Evolutionary conservation across 1,284 basidiomycete species (phyloP).

Genomic region (Ceratobasidium sp.): DNA sequence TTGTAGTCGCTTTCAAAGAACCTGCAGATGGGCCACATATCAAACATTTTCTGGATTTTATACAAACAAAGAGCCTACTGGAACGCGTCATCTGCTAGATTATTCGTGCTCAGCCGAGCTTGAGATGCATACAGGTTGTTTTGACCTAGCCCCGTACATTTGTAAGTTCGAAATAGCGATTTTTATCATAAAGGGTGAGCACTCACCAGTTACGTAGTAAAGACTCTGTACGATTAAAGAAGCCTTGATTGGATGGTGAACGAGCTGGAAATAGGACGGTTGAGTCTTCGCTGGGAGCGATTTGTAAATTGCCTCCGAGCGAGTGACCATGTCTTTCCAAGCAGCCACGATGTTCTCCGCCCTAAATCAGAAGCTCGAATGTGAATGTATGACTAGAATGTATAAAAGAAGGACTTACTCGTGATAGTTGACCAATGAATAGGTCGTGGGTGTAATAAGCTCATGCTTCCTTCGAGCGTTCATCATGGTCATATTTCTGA

Average conservation of each 20-base stretch:
- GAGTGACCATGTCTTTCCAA: slow-evolving; percentile 62
- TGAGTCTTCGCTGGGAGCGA: slow-evolving; percentile 60
- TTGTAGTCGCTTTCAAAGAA: slow-evolving; percentile 69
- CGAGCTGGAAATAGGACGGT: slow-evolving; percentile 72
- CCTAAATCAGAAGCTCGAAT: slow-evolving; percentile 51
- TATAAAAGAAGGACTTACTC: slow-evolving; percentile 61
- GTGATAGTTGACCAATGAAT: slow-evolving; percentile 70
- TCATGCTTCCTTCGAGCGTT: slow-evolving; percentile 75
- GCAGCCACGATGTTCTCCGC: slow-evolving; percentile 64
- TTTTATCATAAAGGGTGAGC: too few species aligned
- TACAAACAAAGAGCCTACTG: slow-evolving; percentile 52
- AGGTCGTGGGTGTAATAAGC: slow-evolving; percentile 69
- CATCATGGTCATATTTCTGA: slow-evolving; percentile 68
- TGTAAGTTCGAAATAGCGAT: neutral
- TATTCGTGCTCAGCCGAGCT: slow-evolving; percentile 69
- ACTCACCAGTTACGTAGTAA: slow-evolving; percentile 63
- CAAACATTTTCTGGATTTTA: neutral
- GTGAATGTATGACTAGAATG: neutral
- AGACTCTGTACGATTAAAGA: slow-evolving; percentile 67
- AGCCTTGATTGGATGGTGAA: slow-evolving; percentile 70
- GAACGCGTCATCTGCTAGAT: slow-evolving; percentile 59
- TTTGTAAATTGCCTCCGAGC: slow-evolving; percentile 67
- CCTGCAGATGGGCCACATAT: neutral
- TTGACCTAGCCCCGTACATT: slow-evolving; percentile 49
- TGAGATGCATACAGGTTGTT: slow-evolving; percentile 73